Evolutionary conservation across 768 basidiomycete species (phyloP).

Genomic region (Boletellus ananas): DNA sequence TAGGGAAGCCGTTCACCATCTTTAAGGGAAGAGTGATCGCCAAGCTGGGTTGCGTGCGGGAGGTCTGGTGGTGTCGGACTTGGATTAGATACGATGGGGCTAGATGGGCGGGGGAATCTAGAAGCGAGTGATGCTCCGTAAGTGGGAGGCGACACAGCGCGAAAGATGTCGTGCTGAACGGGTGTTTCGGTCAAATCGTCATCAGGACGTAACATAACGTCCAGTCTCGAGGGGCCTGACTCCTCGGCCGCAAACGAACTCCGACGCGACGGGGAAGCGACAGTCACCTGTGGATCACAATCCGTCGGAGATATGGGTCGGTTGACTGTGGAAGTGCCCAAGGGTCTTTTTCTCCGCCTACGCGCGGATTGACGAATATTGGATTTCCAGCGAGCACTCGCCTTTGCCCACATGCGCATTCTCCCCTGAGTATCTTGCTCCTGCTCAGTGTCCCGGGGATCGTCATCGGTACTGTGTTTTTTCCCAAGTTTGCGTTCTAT

Average conservation of each 20-base stretch:
- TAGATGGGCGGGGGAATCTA: conserved; percentile 5
- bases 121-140: conserved; percentile 37
- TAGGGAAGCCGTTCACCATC: conserved; percentile 28
- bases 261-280: conserved; percentile 17
- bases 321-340: neutral
- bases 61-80: conserved; percentile 9
- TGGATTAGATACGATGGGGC: conserved; percentile 3
- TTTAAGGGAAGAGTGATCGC: neutral
- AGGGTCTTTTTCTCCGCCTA: conserved; percentile 40
- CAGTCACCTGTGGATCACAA: conserved; percentile 9
- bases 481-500: conserved; percentile 45
- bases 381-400: conserved; percentile 66
- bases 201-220: neutral
- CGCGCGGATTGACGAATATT: conserved; percentile 59
- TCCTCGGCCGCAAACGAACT: conserved; percentile 25
- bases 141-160: conserved; percentile 39
- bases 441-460: conserved; percentile 29
- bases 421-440: conserved; percentile 48
- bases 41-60: conserved; percentile 4
- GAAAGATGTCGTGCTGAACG: conserved; percentile 10
- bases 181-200: conserved; percentile 1
- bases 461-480: conserved; percentile 21
- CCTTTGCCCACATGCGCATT: conserved; percentile 61
- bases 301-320: conserved; percentile 21
- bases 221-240: conserved; percentile 5